Evolutionary conservation across 2,329 filamentous ascomycete genomes (phyloP).

Genomic region (Escovopsis sp.): DNA sequence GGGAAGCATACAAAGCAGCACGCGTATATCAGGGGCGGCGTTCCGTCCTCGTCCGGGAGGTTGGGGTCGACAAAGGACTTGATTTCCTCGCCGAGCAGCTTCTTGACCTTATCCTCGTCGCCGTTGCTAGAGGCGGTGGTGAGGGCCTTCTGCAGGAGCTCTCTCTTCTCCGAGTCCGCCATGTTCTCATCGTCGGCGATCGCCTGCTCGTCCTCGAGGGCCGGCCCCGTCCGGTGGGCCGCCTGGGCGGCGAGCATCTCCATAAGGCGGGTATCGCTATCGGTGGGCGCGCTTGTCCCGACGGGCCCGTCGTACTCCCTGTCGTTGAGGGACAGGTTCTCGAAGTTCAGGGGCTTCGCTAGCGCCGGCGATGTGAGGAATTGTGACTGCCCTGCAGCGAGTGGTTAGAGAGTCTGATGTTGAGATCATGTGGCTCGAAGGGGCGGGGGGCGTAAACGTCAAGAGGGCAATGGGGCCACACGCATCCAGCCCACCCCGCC

Average conservation of each 20-base stretch:
- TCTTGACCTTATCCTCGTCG: conserved; percentile 66
- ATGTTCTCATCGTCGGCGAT: conserved; percentile 63
- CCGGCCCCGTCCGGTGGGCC: conserved; percentile 59
- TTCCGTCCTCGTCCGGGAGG: conserved; percentile 82
- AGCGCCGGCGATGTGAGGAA: conserved; percentile 78
- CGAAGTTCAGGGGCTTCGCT: conserved; percentile 71
- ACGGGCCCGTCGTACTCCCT: conserved; percentile 52
- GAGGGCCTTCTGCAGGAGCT: conserved; percentile 71
- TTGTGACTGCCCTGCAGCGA: conserved; percentile 68
- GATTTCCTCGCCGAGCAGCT: conserved; percentile 59
- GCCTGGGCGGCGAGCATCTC: conserved; percentile 93
- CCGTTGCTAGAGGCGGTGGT: conserved; percentile 97
- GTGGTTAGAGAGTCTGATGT: too few species aligned
- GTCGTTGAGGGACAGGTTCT: conserved; percentile 69
- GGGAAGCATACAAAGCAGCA: conserved; percentile 73
- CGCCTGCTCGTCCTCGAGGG: conserved; percentile 65
- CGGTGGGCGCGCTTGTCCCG: conserved; percentile 37
- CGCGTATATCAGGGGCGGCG: conserved; percentile 90
- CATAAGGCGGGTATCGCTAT: conserved; percentile 79
- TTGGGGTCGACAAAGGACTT: conserved; percentile 72
- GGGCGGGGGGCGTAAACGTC: not conserved
- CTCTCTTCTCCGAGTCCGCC: conserved; percentile 60
- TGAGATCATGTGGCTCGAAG: not conserved
- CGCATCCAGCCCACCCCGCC: not conserved
- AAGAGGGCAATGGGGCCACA: not conserved